Base-by-base conservation (phyloP, 805 yeast genomes). In the Candida oleophila region DNA sequence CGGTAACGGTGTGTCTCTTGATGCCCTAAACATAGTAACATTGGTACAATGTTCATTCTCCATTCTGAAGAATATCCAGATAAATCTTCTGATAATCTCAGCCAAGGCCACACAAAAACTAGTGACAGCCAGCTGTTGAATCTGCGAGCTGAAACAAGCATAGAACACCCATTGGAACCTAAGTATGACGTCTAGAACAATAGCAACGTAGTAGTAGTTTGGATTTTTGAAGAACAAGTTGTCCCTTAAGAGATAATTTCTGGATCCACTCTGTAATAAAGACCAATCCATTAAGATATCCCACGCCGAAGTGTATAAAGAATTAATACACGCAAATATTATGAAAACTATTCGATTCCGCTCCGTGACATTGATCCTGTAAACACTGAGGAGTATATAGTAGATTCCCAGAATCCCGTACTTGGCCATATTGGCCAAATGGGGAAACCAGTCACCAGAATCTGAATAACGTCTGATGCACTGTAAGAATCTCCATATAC, bases 231-330 rank as follows among this genome's bases (percentile, higher is more conserved):
- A 83, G 38, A 84, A 85, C 42, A 91, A 70, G 57, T 87, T 85
- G 58, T 88, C 83, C 55, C 97, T 75, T 43, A 91, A 69, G 22
- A 84, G 66, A 47, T 65, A 65, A 61, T 86, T 76, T 49, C 74
- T 72, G 2, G 85, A 75, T 12, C 73, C 77, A 22, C 80, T 70
- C 62, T 89, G 96, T 47, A 87, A 74, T 56, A 94, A 69, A 2
- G 97, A 90, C 92, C 96, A 94, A 70, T 94, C 99, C 96, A 94
- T 89, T 37, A 91, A 70, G 4, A 94, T 69, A 66, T 94, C 99
- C 99, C 99, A 94, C 3, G 82, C 52, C 0, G 86, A 65, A 30
- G 91, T 77, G 58, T 78, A 79, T 0, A 83, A 43, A 0, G 97
- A 81, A 63, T 94, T 91, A 35, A 89, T 54, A 0, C 79, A 60